Evolutionary conservation across 2,329 filamentous ascomycete genomes (phyloP).

Genomic region (Penicillium digitatum): DNA sequence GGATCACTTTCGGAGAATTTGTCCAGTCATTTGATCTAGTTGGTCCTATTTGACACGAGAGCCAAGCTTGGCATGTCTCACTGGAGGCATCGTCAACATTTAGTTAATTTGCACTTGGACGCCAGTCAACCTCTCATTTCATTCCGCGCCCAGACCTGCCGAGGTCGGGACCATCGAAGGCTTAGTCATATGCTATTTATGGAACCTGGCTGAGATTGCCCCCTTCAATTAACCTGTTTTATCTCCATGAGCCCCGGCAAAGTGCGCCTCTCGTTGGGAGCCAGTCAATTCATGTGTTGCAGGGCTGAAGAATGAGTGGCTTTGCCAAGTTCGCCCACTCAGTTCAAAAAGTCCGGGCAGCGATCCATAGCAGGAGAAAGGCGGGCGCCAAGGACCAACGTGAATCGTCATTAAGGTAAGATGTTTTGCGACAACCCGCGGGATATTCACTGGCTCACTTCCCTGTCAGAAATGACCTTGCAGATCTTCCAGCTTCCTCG

Average conservation of each 20-base stretch:
- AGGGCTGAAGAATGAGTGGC: constrained; percentile 33
- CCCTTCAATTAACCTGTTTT: constrained; percentile 1
- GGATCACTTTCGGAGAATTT: neutral
- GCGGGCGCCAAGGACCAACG: constrained; percentile 25
- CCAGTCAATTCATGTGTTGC: constrained; percentile 27
- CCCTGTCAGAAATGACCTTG: constrained; percentile 21
- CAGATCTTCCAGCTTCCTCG: constrained; percentile 27
- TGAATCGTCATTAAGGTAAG: constrained; percentile 7
- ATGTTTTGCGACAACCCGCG: neutral
- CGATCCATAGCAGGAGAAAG: constrained; percentile 29
- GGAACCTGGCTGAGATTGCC: neutral
- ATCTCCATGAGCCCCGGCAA: neutral
- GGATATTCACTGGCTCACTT: neutral
- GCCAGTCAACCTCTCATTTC: neutral
- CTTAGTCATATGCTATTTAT: constrained; percentile 6
- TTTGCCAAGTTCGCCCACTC: constrained; percentile 31
- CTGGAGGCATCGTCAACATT: neutral
- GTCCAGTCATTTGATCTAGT: neutral
- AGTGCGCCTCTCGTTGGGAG: constrained; percentile 13
- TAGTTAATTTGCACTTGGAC: neutral
- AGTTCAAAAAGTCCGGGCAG: constrained; percentile 33
- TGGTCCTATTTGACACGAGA: neutral
- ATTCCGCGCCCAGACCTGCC: too few species aligned
- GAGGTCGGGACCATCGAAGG: neutral
- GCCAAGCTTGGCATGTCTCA: neutral